Evolutionary conservation across 441 rosid genomes (phyloP).

Genomic region (Populus hybrid): DNA sequence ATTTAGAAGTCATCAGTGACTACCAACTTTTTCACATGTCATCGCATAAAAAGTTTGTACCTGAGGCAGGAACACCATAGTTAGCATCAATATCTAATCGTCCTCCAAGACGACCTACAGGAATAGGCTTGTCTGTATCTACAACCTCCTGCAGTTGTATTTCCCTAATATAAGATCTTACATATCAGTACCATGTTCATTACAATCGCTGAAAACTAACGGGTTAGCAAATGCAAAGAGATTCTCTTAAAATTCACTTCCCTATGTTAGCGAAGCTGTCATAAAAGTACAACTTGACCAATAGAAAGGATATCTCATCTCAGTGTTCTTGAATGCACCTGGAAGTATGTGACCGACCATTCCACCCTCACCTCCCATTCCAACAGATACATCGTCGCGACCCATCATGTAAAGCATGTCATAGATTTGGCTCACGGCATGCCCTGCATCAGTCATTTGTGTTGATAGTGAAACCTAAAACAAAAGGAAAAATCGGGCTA

Average conservation of each 20-base stretch:
- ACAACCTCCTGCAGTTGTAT: constrained; percentile 64
- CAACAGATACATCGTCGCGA: constrained; percentile 73
- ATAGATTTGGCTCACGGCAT: constrained; percentile 71
- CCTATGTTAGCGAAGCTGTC: too few species aligned
- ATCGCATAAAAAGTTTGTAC: constrained; percentile 26
- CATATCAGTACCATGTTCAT: not conserved
- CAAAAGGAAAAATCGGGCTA: not conserved
- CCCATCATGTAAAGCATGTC: constrained; percentile 92
- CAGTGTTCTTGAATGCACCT: constrained; percentile 29
- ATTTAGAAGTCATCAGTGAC: too few species aligned
- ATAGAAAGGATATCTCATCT: too few species aligned
- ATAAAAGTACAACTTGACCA: too few species aligned
- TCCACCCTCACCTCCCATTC: constrained; percentile 95
- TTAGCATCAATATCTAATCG: constrained; percentile 59
- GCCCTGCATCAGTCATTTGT: constrained; percentile 85
- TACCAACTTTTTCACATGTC: not conserved
- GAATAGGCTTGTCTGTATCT: constrained; percentile 90
- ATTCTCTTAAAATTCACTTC: not conserved
- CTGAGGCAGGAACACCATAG: constrained; percentile 84
- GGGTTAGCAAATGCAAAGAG: not conserved
- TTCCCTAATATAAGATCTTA: constrained; percentile 40
- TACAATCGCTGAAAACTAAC: not conserved
- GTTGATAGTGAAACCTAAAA: constrained; percentile 36
- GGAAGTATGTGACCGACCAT: constrained; percentile 53
- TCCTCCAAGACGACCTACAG: constrained; percentile 56